Evolutionary conservation across 2,329 filamentous ascomycete species (phyloP), one percentile per base, ranked within the genome.

Genomic region (Magnaporthiopsis rhizophila): DNA sequence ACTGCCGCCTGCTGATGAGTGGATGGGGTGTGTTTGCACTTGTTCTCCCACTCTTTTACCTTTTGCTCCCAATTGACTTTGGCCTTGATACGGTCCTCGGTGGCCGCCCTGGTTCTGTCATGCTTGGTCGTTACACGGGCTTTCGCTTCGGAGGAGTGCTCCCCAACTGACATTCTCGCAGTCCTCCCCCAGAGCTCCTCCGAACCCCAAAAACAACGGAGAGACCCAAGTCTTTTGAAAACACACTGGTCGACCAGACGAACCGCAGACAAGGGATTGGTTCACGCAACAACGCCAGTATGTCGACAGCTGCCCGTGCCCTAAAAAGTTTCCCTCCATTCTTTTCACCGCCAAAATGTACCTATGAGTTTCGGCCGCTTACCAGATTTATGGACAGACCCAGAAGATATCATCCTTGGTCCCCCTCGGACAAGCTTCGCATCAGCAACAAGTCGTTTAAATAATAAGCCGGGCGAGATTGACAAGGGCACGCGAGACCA

Each of bases 1-100:
- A 68, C 83, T 97, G 59, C 93, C 92, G 68, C 89, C 92, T 32
- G 85, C 89, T 68, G 92, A 96, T 79, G 91, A 96, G 81, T 98
- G 93, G 93, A 96, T 97, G 92, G 92, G 94, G 90, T 96, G 81
- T 74, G 85, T 58, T 58, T 45, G 38, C 61, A 62, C 61, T 67
- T 62, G 66, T 64, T 53, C 65, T 62, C 9, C 30, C 58, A 9
- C 12, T 21, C 9, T 62, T 28, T 18, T 9, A 0, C 21, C 18
- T 53, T 53, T 21, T 9, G 6, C n/a, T 24, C 5, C 4, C 45
- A 21, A 24, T 24, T 53, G 8, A 7, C 21, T 11, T 24, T 53
- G 8, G 45, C n/a, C 45, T 53, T 3, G 18, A 53, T 11, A 8
- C 45, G 45, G 7, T 4, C 18, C 45, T 53, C 21, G 45, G 45